phyloP scores from a whole-genome alignment of 257 asterid genomes.

The Plectranthus barbatus region DNA sequence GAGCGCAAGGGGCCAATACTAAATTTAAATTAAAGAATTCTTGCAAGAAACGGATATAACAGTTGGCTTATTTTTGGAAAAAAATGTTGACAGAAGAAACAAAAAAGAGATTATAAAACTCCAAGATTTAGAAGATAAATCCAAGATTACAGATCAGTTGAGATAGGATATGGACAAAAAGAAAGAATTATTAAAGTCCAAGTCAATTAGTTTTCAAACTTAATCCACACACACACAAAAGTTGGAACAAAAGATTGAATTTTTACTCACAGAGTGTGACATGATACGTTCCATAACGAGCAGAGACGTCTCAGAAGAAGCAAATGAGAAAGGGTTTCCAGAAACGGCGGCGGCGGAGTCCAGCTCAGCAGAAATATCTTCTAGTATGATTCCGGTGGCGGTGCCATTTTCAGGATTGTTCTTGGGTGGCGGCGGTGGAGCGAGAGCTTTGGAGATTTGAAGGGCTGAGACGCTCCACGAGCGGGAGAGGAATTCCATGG shows the following conservation, averaged over 20 bases:
- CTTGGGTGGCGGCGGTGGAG: constrained; percentile 33
- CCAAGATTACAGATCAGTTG: neutral
- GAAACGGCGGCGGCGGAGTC: constrained; percentile 44
- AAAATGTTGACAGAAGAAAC: neutral
- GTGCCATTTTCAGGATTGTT: neutral
- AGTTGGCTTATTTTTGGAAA: neutral
- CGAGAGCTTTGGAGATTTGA: constrained; percentile 61
- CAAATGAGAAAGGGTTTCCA: constrained; percentile 86
- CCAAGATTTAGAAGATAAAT: neutral
- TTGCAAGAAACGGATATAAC: neutral
- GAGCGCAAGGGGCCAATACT: too few relatives aligned
- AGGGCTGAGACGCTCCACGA: constrained; percentile 85
- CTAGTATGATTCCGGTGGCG: constrained; percentile 42
- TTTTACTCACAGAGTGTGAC: constrained; percentile 88
- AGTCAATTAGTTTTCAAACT: constrained; percentile 4
- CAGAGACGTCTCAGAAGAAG: constrained; percentile 78
- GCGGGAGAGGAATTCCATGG: constrained; percentile 92
- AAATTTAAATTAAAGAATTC: too few relatives aligned
- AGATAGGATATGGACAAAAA: constrained; percentile 26
- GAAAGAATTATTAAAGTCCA: constrained; percentile 11
- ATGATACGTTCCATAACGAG: constrained; percentile 91
- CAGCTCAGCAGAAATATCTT: constrained; percentile 50
- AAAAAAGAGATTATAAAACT: neutral
- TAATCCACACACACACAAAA: neutral
- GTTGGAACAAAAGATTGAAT: neutral